Percentiles rank a stretch among this genome's conserved stretches.
Evolutionary conservation across 805 yeast species (phyloP).

Genomic region (Metschnikowia santaceciliae): DNA sequence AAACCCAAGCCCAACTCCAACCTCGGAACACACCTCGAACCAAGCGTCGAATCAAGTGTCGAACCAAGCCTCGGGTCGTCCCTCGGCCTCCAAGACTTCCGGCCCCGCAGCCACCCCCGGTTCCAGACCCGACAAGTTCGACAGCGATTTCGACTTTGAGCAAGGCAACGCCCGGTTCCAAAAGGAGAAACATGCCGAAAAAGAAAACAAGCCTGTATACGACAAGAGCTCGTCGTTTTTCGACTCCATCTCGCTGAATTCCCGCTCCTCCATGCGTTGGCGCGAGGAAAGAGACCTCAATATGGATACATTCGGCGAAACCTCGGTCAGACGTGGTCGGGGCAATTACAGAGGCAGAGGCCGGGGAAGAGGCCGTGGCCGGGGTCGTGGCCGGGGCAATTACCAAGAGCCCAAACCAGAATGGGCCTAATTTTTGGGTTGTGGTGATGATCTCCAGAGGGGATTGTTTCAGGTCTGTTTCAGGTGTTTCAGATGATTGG

Average conservation of each 20-base stretch:
- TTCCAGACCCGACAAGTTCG: slow-evolving; percentile 20
- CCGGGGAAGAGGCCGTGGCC: slow-evolving; percentile 32
- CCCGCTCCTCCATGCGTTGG: slow-evolving; percentile 53
- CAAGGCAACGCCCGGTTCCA: slow-evolving; percentile 68
- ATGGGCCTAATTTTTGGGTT: slow-evolving; percentile 11
- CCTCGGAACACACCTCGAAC: slow-evolving; percentile 9
- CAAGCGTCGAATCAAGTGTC: too few species aligned
- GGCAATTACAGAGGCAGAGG: slow-evolving; percentile 31
- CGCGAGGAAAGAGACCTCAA: slow-evolving; percentile 69
- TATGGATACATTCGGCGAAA: slow-evolving; percentile 80
- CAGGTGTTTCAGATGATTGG: too few species aligned
- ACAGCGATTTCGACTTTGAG: slow-evolving; percentile 71
- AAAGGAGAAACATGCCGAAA: slow-evolving; percentile 20
- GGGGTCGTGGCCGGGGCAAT: slow-evolving; percentile 48
- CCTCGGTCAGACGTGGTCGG: slow-evolving; percentile 38
- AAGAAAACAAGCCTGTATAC: slow-evolving; percentile 40
- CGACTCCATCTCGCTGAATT: slow-evolving; percentile 69
- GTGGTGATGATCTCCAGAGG: too few species aligned
- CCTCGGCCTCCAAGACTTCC: slow-evolving; percentile 6
- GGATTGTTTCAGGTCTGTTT: too few species aligned
- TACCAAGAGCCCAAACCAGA: slow-evolving; percentile 18
- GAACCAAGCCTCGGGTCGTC: background rate
- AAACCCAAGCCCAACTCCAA: background rate
- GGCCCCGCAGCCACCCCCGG: slow-evolving; percentile 14
- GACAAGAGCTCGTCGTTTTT: slow-evolving; percentile 84